These are phyloP conservation scores for Phytophthora syringae DNA, from an alignment of 352 stramenopile species.

Conservation along the genomic window DNA sequence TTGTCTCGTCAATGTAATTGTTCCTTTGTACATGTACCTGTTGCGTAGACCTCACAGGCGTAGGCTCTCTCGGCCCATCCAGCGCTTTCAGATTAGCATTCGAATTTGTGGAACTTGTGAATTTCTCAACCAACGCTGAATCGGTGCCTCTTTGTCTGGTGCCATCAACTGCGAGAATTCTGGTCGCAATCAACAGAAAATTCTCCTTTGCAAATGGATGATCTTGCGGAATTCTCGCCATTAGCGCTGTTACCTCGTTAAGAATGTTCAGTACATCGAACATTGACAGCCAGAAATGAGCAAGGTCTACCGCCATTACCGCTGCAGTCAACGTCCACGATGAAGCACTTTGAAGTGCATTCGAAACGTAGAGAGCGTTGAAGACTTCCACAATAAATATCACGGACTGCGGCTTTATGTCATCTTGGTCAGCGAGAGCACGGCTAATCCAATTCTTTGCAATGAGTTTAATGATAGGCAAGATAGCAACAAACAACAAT, in stretches of 20 bases:
- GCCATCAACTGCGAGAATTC: background rate
- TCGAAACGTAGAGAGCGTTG: slow-evolving; percentile 36
- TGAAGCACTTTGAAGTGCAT: slow-evolving; percentile 26
- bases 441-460: slow-evolving; percentile 32
- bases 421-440: slow-evolving; percentile 1
- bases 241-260: background rate
- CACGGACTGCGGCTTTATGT: slow-evolving; percentile 18
- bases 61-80: background rate
- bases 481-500: slow-evolving; percentile 5
- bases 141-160: background rate
- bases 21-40: background rate
- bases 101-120: background rate
- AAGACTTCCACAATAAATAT: slow-evolving; percentile 42
- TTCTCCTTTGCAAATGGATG: slow-evolving; percentile 1
- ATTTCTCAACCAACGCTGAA: background rate
- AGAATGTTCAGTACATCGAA: slow-evolving; percentile 14
- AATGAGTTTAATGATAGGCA: slow-evolving; percentile 14
- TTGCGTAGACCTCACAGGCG: no score
- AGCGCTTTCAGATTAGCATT: background rate
- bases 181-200: slow-evolving; percentile 8
- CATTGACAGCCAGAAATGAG: slow-evolving; percentile 31
- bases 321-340: slow-evolving; percentile 26
- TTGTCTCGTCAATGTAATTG: no score
- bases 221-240: slow-evolving; percentile 4
- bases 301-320: background rate